Evolutionary conservation across 305 asterid species (phyloP).

Genomic region (Solanum hybrid): DNA sequence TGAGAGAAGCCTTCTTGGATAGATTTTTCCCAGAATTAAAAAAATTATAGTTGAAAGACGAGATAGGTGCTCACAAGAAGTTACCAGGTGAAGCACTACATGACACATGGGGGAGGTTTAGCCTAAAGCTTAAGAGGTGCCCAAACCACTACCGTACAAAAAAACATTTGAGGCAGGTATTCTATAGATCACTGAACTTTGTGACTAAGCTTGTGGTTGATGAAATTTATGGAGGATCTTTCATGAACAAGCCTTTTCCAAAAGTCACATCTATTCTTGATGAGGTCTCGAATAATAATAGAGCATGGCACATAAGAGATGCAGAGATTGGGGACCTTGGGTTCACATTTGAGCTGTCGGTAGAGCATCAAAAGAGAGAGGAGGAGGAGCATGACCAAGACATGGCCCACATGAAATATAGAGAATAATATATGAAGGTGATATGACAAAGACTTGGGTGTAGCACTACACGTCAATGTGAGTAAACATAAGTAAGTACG

Average conservation of each 20-base stretch:
- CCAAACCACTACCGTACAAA: background rate
- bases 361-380: no score
- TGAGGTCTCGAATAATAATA: no score
- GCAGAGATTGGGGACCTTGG: no score
- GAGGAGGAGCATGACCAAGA: no score
- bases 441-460: no score
- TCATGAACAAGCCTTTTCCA: background rate
- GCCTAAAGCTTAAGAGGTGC: background rate
- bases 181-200: background rate
- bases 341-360: no score
- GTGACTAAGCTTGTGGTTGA: background rate
- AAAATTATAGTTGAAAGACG: background rate
- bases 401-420: no score
- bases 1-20: background rate
- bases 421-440: no score
- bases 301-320: no score
- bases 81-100: background rate
- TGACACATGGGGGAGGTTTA: background rate
- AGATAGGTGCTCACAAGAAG: background rate
- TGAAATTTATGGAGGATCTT: background rate
- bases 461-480: no score
- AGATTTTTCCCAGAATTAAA: background rate
- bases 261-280: background rate
- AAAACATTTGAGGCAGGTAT: background rate
- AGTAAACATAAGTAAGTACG: no score